Conservation (phyloP, 73 alveolate genomes). For the Diophrys sp. region DNA sequence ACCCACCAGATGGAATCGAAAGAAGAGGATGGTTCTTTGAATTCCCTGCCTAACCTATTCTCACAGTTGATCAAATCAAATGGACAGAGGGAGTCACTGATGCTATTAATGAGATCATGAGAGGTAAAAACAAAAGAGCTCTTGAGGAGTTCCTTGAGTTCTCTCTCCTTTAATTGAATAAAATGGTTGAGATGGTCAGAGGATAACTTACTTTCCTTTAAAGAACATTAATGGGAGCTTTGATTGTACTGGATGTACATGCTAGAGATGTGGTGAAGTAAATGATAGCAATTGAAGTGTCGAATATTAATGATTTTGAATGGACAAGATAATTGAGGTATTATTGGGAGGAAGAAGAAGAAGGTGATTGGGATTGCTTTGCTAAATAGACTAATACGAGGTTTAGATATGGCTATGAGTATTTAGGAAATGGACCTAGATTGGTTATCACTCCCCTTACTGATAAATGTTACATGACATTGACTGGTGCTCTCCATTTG, state of each 20-base stretch:
- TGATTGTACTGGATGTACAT: conserved; percentile 97
- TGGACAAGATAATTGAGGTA: conserved; percentile 94
- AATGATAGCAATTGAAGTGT: conserved; percentile 80
- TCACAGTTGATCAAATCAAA: conserved; percentile 92
- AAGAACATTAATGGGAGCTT: conserved; percentile 95
- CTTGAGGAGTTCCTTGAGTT: conserved; percentile 88
- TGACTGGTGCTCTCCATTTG: conserved; percentile 96
- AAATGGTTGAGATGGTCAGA: conserved; percentile 93
- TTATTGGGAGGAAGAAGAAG: conserved; percentile 93
- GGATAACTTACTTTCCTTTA: conserved; percentile 84
- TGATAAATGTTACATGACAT: too few species aligned
- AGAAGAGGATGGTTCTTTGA: conserved; percentile 95
- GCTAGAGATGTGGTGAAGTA: conserved; percentile 97
- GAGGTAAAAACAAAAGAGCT: conserved; percentile 89
- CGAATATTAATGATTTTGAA: conserved; percentile 89
- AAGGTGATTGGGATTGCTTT: conserved; percentile 85
- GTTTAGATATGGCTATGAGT: conserved; percentile 75
- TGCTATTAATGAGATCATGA: conserved; percentile 83
- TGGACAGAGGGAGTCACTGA: conserved; percentile 97
- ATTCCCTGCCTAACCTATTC: conserved; percentile 93
- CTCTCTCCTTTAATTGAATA: conserved; percentile 63
- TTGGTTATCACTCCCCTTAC: too few species aligned
- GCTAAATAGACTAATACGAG: conserved; percentile 95
- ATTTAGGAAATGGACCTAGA: too few species aligned
- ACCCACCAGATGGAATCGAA: conserved; percentile 92